Conservation (phyloP, 2,329 filamentous ascomycete genomes). For the Beauveria asiatica region DNA sequence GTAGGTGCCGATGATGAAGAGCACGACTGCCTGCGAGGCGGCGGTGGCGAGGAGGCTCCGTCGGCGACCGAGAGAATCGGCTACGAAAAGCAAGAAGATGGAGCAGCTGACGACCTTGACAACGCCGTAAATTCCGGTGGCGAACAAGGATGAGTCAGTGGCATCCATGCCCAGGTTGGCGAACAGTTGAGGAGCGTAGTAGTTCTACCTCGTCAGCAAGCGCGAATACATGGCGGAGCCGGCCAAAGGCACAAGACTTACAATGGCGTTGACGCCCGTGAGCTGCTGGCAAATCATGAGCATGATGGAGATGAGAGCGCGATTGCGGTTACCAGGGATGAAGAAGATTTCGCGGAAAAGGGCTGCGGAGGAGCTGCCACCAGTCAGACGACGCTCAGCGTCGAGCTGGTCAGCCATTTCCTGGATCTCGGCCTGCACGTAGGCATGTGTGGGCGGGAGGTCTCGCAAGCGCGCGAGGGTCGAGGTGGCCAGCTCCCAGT, state of each 20-base stretch:
- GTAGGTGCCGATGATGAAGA: slow-evolving; percentile 67
- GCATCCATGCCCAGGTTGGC: slow-evolving; percentile 50
- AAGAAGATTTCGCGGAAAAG: slow-evolving; percentile 57
- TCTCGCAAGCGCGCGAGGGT: slow-evolving; percentile 44
- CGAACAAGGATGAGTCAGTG: slow-evolving; percentile 54
- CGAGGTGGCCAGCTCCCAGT: slow-evolving; percentile 53
- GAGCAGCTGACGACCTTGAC: slow-evolving; percentile 59
- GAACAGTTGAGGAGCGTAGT: slow-evolving; percentile 65
- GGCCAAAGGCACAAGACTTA: slow-evolving; percentile 12
- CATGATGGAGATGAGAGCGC: slow-evolving; percentile 52
- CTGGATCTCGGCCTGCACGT: slow-evolving; percentile 49
- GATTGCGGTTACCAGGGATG: slow-evolving; percentile 52
- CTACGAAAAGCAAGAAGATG: slow-evolving; percentile 56
- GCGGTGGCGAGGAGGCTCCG: slow-evolving; percentile 55
- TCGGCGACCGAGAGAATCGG: slow-evolving; percentile 60
- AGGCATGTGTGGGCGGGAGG: slow-evolving; percentile 45
- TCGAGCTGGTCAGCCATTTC: slow-evolving; percentile 56
- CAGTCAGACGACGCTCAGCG: slow-evolving; percentile 49
- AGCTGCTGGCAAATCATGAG: slow-evolving; percentile 64
- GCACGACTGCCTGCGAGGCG: slow-evolving; percentile 50
- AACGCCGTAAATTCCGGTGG: slow-evolving; percentile 65
- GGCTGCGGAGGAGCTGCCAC: slow-evolving; percentile 44
- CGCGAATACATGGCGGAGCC: background rate
- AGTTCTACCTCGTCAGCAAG: slow-evolving; percentile 42
- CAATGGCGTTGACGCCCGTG: slow-evolving; percentile 50